phyloP scores from a whole-genome alignment of 371 early-diverging fungal species.

The Capniomyces stellatus region DNA sequence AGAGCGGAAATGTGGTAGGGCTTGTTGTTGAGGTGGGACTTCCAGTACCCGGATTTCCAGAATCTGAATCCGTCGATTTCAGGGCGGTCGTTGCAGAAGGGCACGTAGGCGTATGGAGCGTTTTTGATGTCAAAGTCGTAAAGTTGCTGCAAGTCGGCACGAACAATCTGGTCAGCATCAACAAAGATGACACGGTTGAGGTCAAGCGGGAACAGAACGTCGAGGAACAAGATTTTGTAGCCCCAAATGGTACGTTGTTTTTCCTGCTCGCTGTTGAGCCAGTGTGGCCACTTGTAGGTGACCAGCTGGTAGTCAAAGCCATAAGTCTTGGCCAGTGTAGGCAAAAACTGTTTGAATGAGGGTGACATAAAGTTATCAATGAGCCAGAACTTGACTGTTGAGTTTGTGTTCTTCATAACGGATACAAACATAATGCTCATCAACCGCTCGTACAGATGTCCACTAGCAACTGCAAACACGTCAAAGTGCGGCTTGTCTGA shows the following conservation, averaged over 20 bases:
- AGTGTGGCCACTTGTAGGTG: constrained; percentile 94
- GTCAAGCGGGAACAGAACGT: constrained; percentile 84
- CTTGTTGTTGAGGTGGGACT: constrained; percentile 56
- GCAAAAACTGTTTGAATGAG: constrained; percentile 79
- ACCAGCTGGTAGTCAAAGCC: constrained; percentile 82
- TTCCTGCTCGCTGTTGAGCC: constrained; percentile 77
- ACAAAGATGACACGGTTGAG: constrained; percentile 94
- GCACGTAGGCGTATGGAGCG: constrained; percentile 88
- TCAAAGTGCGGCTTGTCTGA: constrained; percentile 47
- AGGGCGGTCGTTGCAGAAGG: constrained; percentile 77
- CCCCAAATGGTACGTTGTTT: constrained; percentile 96
- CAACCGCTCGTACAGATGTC: constrained; percentile 91
- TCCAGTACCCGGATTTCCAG: constrained; percentile 95
- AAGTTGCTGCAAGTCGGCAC: constrained; percentile 78
- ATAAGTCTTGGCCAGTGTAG: constrained; percentile 63
- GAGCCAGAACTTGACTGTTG: constrained; percentile 89
- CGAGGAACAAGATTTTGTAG: constrained; percentile 92
- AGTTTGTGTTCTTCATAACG: constrained; percentile 69
- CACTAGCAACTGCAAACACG: constrained; percentile 92
- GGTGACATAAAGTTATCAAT: constrained; percentile 93
- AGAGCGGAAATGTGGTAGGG: constrained; percentile 95
- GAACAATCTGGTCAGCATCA: constrained; percentile 94
- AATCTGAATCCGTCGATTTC: constrained; percentile 93
- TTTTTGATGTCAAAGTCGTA: constrained; percentile 79
- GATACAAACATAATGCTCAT: constrained; percentile 89